These are phyloP conservation scores for Chaetothyriales sp. DNA, from an alignment of 2,329 filamentous ascomycete species.

Conservation along the genomic window DNA sequence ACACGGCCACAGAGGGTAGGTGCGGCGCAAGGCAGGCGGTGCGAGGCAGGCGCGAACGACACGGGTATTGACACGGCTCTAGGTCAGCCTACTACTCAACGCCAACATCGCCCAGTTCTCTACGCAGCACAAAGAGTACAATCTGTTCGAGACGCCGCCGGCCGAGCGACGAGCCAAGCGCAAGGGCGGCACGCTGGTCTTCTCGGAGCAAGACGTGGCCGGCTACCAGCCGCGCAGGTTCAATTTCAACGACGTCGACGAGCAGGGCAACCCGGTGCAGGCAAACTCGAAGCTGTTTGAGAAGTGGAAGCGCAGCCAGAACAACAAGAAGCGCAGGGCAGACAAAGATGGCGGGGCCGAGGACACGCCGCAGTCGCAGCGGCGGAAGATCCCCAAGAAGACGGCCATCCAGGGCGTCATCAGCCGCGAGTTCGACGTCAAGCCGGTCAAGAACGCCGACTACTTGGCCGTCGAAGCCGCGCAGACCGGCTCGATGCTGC, in stretches of 20 bases:
- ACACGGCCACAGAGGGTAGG: constrained; percentile 37
- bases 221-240: constrained; percentile 43
- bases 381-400: constrained; percentile 57
- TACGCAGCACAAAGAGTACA: constrained; percentile 74
- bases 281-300: constrained; percentile 34
- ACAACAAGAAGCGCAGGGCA: constrained; percentile 24
- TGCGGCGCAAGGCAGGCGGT: constrained; percentile 1
- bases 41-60: constrained; percentile 5
- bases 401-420: constrained; percentile 62
- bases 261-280: constrained; percentile 29
- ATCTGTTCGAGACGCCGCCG: constrained; percentile 54
- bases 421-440: constrained; percentile 61
- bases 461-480: constrained; percentile 49
- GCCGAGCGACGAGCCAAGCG: constrained; percentile 29
- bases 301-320: constrained; percentile 31
- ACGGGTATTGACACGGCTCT: constrained; percentile 29
- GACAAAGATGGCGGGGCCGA: constrained; percentile 19
- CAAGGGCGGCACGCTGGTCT: constrained; percentile 76
- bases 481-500: constrained; percentile 46
- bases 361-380: constrained; percentile 30
- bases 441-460: constrained; percentile 58
- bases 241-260: constrained; percentile 26
- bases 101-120: constrained; percentile 51
- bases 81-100: constrained; percentile 58
- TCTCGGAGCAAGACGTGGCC: constrained; percentile 84